Evolutionary conservation across 495 filamentous ascomycete genomes (phyloP).

Genomic region (Rostrohypoxylon terebratum): DNA sequence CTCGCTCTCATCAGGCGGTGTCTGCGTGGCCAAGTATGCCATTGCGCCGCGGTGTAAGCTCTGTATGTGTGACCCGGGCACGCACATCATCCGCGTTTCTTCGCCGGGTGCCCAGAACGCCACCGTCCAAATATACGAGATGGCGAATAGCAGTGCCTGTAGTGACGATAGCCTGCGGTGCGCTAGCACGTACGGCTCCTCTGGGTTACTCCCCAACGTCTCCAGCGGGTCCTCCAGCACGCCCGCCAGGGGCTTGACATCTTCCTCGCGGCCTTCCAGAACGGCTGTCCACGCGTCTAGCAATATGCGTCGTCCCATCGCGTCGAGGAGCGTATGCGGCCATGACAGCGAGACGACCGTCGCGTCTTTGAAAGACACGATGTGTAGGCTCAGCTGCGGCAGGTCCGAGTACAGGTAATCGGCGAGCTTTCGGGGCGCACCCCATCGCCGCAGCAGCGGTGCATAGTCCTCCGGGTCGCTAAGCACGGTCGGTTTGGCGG

Average conservation of each 20-base stretch:
- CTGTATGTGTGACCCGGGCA: conserved; percentile 46
- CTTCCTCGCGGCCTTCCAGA: conserved; percentile 53
- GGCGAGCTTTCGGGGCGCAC: conserved; percentile 48
- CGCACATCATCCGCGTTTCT: conserved; percentile 54
- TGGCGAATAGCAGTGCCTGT: conserved; percentile 46
- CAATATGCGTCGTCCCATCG: conserved; percentile 54
- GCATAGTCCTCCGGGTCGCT: conserved; percentile 48
- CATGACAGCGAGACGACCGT: conserved; percentile 60
- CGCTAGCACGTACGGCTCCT: conserved; percentile 42
- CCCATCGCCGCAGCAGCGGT: conserved; percentile 29
- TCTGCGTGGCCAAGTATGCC: conserved; percentile 44
- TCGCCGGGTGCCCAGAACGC: conserved; percentile 44
- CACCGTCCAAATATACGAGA: conserved; percentile 45
- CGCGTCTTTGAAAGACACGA: conserved; percentile 61
- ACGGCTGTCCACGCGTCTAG: conserved; percentile 54
- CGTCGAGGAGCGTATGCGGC: conserved; percentile 64
- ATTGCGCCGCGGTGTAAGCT: conserved; percentile 43
- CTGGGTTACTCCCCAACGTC: conserved; percentile 6
- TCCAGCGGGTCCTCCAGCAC: conserved; percentile 50
- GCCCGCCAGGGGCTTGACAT: conserved; percentile 54
- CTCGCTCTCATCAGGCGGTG: conserved; percentile 30
- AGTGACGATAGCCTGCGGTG: conserved; percentile 43
- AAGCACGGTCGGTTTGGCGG: conserved; percentile 49
- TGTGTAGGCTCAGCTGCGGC: conserved; percentile 61
- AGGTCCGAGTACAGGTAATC: conserved; percentile 57